Evolutionary conservation across 1,284 basidiomycete species (phyloP).

Genomic region (Tausonia pullulans): DNA sequence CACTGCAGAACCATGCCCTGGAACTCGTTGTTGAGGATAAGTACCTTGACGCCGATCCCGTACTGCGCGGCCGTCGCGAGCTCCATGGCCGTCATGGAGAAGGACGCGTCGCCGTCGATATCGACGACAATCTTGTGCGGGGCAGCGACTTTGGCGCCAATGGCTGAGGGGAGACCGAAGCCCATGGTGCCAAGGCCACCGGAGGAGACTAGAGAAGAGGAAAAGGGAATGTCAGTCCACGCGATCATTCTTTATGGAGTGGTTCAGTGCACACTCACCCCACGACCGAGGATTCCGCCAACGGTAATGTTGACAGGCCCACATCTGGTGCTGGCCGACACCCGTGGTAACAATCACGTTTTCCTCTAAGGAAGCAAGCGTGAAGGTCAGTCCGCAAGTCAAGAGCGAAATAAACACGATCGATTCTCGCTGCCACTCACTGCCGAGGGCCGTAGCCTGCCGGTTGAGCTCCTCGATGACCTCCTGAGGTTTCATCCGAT

Average conservation of each 20-base stretch:
- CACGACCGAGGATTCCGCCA: constrained; percentile 80
- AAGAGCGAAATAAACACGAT: constrained; percentile 2
- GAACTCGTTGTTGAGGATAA: constrained; percentile 86
- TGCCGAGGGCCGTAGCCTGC: constrained; percentile 50
- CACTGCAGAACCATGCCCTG: constrained; percentile 98
- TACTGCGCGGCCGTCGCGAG: constrained; percentile 84
- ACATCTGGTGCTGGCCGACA: constrained; percentile 99
- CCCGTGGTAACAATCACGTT: constrained; percentile 84
- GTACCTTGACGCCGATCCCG: constrained; percentile 85
- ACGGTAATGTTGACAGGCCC: constrained; percentile 89
- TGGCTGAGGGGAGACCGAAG: constrained; percentile 84
- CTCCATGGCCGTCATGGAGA: constrained; percentile 99
- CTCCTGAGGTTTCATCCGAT: constrained; percentile 88
- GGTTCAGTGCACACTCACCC: constrained; percentile 22
- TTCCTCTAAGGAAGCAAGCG: constrained; percentile 46
- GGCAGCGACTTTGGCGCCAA: constrained; percentile 92
- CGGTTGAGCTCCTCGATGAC: constrained; percentile 83
- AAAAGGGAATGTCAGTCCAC: too few species aligned
- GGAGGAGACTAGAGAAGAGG: constrained; percentile 53
- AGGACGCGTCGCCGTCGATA: constrained; percentile 94
- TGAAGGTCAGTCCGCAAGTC: background rate
- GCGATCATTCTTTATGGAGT: too few species aligned
- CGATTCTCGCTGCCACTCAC: constrained; percentile 20
- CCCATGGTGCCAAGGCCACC: constrained; percentile 98
- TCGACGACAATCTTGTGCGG: constrained; percentile 91